These are phyloP conservation scores for Mortierella sp. DNA, from an alignment of 371 early-diverging fungal genomes.

Conservation along the genomic window DNA sequence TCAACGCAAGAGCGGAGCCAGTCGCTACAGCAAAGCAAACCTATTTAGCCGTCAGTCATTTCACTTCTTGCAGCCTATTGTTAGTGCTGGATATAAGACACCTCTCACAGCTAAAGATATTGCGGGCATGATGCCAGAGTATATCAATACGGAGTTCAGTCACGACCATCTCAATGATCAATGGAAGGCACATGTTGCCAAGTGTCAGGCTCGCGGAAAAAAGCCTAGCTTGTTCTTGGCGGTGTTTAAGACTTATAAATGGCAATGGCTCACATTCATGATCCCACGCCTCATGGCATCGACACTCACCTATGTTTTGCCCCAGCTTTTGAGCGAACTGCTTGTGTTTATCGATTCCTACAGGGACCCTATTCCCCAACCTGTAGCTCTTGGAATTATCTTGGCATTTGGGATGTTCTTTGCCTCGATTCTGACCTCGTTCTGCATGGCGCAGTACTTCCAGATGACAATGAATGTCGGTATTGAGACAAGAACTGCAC, in stretches of 20 bases:
- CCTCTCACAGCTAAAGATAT: conserved; percentile 49
- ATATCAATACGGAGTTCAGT: conserved; percentile 32
- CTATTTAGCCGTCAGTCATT: conserved; percentile 39
- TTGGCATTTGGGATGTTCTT: conserved; percentile 58
- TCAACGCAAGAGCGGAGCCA: conserved; percentile 27
- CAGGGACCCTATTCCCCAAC: conserved; percentile 21
- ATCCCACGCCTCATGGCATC: conserved; percentile 32
- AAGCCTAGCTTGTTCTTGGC: conserved; percentile 42
- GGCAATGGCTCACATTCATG: conserved; percentile 38
- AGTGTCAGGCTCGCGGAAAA: conserved; percentile 26
- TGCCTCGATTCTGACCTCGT: conserved; percentile 37
- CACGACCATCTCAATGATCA: conserved; percentile 28
- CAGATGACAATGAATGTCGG: conserved; percentile 52
- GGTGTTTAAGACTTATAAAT: conserved; percentile 28
- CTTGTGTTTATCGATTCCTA: conserved; percentile 38
- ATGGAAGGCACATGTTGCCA: conserved; percentile 40
- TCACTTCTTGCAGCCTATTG: conserved; percentile 48
- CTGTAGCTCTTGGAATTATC: conserved; percentile 46
- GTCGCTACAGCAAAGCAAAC: conserved; percentile 46
- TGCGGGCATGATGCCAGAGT: conserved; percentile 46
- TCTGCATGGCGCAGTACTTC: conserved; percentile 57
- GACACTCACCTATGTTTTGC: conserved; percentile 42
- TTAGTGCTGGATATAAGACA: conserved; percentile 33
- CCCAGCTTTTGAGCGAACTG: conserved; percentile 40
- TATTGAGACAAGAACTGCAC: conserved; percentile 61